These are phyloP conservation scores for sorghum (Sorghum bicolor) DNA, from an alignment of 176 grass and related monocot genomes.

Conservation along the genomic window DNA sequence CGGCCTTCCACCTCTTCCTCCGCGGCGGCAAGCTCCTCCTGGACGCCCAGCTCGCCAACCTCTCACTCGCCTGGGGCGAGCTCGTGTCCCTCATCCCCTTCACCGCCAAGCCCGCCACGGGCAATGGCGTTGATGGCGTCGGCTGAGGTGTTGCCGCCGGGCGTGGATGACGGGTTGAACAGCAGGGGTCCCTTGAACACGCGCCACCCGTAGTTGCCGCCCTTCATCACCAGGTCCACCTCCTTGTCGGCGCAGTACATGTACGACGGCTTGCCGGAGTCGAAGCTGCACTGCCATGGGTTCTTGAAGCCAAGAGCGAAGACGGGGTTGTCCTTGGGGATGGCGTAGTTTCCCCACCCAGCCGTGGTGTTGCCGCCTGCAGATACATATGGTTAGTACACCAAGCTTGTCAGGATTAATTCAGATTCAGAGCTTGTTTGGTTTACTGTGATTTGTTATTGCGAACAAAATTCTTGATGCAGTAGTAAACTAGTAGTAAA, in stretches of 20 bases:
- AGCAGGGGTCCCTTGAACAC: slow-evolving; percentile 42
- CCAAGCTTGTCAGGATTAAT: not conserved
- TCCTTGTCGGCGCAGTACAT: slow-evolving; percentile 88
- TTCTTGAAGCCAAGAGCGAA: slow-evolving; percentile 75
- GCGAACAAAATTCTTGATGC: not conserved
- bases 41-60: not conserved
- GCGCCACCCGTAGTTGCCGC: slow-evolving; percentile 90
- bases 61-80: not conserved
- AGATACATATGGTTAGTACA: no score
- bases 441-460: not conserved
- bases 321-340: slow-evolving; percentile 78
- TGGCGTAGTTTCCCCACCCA: slow-evolving; percentile 70
- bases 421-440: not conserved
- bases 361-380: slow-evolving; percentile 47
- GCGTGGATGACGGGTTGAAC: slow-evolving; percentile 35
- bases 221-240: slow-evolving; percentile 66
- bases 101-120: not conserved
- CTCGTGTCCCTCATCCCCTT: not conserved
- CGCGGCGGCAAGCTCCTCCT: not conserved
- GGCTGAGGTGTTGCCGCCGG: slow-evolving; percentile 71
- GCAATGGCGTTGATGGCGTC: slow-evolving; percentile 59
- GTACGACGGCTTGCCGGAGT: slow-evolving; percentile 56
- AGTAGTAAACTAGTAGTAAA: not conserved
- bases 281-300: slow-evolving; percentile 84
- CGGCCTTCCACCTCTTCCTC: slow-evolving; percentile 8